Conservation (phyloP, 163 green algal genomes). For the Scenedesmus sp. region DNA sequence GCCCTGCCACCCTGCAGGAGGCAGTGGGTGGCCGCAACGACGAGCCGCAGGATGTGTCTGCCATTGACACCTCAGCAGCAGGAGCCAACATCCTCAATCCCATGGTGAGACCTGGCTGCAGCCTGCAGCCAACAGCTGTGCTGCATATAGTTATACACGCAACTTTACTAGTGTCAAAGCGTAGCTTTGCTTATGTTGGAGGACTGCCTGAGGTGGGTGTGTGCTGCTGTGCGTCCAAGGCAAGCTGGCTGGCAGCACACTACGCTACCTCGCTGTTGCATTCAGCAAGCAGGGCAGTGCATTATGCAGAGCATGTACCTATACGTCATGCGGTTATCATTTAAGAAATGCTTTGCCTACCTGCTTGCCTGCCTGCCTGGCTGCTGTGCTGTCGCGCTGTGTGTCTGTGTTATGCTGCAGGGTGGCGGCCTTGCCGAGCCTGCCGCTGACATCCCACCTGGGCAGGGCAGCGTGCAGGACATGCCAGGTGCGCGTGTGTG, state of each 20-base stretch:
- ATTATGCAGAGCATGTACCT: background rate
- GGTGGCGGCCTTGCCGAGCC: slow-evolving; percentile 37
- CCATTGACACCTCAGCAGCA: slow-evolving; percentile 13
- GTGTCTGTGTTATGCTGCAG: slow-evolving; percentile 2
- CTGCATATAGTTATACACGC: background rate
- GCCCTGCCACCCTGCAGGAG: background rate
- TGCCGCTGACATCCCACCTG: slow-evolving; percentile 25
- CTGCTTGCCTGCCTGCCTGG: background rate
- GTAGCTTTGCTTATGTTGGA: too few relatives aligned
- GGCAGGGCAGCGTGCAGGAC: slow-evolving; percentile 19
- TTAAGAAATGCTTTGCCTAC: background rate
- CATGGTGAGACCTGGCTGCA: background rate
- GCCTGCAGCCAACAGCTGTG: background rate
- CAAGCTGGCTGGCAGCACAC: too few relatives aligned
- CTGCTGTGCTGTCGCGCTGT: background rate
- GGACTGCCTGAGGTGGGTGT: too few relatives aligned
- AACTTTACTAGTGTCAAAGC: too few relatives aligned
- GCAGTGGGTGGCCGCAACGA: slow-evolving; percentile 33
- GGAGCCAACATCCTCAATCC: slow-evolving; percentile 28
- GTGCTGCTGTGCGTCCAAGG: too few relatives aligned
- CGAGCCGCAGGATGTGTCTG: slow-evolving; percentile 27
- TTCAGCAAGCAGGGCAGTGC: background rate
- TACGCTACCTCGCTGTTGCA: too few relatives aligned
- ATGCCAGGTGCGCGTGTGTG: slow-evolving; percentile 44
- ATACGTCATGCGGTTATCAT: too few relatives aligned